Percentiles rank a stretch among this genome's conserved stretches.
Evolutionary conservation across 1,284 basidiomycete species (phyloP).

Genomic region (Termitomyces sp.): DNA sequence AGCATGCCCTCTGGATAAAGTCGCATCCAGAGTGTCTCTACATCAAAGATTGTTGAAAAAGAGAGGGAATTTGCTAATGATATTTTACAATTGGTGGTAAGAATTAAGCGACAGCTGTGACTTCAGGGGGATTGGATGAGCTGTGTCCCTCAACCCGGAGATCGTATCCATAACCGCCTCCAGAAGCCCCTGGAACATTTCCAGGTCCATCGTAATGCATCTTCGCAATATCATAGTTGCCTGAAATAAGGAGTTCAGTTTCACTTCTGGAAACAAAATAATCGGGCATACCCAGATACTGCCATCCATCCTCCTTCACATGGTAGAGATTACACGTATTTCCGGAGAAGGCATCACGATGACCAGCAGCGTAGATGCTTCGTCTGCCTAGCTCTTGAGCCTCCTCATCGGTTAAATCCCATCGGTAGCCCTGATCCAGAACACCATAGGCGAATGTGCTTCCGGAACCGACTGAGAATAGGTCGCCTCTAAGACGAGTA

Average conservation of each 20-base stretch:
- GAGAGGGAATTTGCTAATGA: background rate
- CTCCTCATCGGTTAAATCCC: conserved; percentile 92
- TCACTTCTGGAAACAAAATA: background rate
- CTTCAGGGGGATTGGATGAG: conserved; percentile 34
- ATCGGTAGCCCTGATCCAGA: conserved; percentile 92
- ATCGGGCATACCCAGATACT: conserved; percentile 72
- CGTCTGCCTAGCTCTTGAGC: conserved; percentile 92
- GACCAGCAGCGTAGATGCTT: conserved; percentile 96
- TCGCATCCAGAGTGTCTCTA: background rate
- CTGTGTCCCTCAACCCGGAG: conserved; percentile 48
- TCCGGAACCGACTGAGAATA: conserved; percentile 98
- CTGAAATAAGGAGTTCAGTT: conserved; percentile 33
- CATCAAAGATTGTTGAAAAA: background rate
- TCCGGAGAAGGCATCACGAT: conserved; percentile 97
- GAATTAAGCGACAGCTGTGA: conserved; percentile 8
- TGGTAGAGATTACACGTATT: conserved; percentile 97
- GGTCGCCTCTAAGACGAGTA: conserved; percentile 89
- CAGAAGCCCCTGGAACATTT: conserved; percentile 52
- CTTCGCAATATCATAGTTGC: conserved; percentile 76
- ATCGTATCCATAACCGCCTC: conserved; percentile 72
- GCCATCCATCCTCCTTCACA: conserved; percentile 92
- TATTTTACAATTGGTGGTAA: conserved; percentile 8
- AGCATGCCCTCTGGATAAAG: background rate
- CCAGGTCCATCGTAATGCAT: conserved; percentile 83
- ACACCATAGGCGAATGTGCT: conserved; percentile 99